These are phyloP conservation scores for Furcasterigmium sp. DNA, from an alignment of 2,329 filamentous ascomycete species.

Conservation along the genomic window DNA sequence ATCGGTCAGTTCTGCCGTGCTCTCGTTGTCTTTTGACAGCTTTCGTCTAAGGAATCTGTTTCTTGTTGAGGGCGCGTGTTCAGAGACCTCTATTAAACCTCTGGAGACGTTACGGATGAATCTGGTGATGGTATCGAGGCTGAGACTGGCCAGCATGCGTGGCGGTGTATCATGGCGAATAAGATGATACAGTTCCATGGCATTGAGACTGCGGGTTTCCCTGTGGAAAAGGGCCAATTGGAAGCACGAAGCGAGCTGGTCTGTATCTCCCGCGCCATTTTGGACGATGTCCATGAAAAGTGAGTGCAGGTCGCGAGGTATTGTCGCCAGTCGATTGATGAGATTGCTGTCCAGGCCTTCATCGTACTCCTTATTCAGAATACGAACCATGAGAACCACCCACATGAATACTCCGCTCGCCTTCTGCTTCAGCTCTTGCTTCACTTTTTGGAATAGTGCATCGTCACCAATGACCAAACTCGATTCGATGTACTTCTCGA, in stretches of 20 bases:
- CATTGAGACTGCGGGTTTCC: too few relatives aligned
- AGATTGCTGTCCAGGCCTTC: constrained; percentile 26
- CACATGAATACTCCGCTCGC: constrained; percentile 35
- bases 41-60: constrained; percentile 19
- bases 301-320: constrained; percentile 22
- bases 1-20: too few relatives aligned
- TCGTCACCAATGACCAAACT: too few relatives aligned
- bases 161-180: too few relatives aligned
- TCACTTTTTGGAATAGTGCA: too few relatives aligned
- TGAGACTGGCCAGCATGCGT: too few relatives aligned
- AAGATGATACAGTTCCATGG: too few relatives aligned
- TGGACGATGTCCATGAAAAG: constrained; percentile 37
- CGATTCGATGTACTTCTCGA: too few relatives aligned
- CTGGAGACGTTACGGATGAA: constrained; percentile 36
- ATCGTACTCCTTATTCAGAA: constrained; percentile 29
- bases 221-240: constrained; percentile 39
- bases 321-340: background rate
- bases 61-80: constrained; percentile 18
- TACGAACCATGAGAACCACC: constrained; percentile 32
- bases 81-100: constrained; percentile 37
- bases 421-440: too few relatives aligned
- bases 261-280: constrained; percentile 28
- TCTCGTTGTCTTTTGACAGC: too few relatives aligned
- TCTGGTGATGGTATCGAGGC: constrained; percentile 19
- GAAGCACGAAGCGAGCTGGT: constrained; percentile 30